These are phyloP conservation scores for Puccinia brachypodii DNA, from an alignment of 1,284 basidiomycete species.

Conservation along the genomic window DNA sequence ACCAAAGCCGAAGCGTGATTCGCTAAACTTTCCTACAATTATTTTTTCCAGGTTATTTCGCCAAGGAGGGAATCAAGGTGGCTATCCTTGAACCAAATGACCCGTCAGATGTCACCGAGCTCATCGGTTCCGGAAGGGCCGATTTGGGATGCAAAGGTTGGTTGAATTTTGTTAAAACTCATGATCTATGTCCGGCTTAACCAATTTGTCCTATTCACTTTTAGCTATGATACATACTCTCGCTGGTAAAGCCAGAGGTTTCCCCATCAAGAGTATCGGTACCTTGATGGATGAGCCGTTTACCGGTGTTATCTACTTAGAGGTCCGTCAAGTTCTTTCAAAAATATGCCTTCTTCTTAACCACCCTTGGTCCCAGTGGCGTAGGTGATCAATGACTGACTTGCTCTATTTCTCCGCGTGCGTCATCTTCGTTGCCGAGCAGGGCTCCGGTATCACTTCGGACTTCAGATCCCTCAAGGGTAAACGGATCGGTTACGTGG, in stretches of 20 bases:
- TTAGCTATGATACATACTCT: conserved; percentile 56
- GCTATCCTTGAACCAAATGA: conserved; percentile 59
- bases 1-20: too few relatives aligned
- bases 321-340: conserved; percentile 47
- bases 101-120: conserved; percentile 57
- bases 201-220: neutral
- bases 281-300: conserved; percentile 59
- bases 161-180: neutral
- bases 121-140: conserved; percentile 58
- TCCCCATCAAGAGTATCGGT: conserved; percentile 57
- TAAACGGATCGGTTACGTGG: conserved; percentile 60
- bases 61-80: conserved; percentile 58
- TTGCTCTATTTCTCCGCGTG: neutral
- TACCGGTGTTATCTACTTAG: conserved; percentile 59
- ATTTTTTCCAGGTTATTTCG: conserved; percentile 51
- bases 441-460: conserved; percentile 57
- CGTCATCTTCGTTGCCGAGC: neutral
- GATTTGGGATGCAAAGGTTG: conserved; percentile 58
- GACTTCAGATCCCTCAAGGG: conserved; percentile 58
- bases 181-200: neutral
- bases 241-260: conserved; percentile 57
- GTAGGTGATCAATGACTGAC: neutral
- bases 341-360: neutral
- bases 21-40: neutral
- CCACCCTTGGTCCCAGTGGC: neutral